A percentile compares a stretch with the other conserved stretches of the same genome.
Evolutionary conservation across 139 green algal species (phyloP).

Genomic region (Coccomyxa sp.): DNA sequence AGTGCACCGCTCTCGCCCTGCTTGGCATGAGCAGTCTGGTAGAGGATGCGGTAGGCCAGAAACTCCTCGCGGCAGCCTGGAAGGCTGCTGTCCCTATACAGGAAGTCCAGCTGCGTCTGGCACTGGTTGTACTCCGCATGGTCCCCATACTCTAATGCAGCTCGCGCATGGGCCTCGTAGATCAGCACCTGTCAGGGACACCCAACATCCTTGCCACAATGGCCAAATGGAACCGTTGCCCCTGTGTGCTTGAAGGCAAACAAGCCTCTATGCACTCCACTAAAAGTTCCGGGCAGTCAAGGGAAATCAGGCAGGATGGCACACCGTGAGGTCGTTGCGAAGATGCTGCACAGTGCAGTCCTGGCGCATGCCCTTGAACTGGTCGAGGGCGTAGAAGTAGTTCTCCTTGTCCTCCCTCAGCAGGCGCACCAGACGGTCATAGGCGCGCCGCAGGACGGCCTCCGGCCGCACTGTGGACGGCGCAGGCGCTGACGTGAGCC

Average conservation of each 20-base stretch:
- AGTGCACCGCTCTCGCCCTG: slow-evolving; percentile 47
- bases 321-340: slow-evolving; percentile 53
- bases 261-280: not conserved
- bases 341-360: slow-evolving; percentile 85
- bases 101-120: slow-evolving; percentile 69
- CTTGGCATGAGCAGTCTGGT: slow-evolving; percentile 56
- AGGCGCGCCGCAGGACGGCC: slow-evolving; percentile 50
- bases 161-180: slow-evolving; percentile 79
- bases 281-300: not conserved
- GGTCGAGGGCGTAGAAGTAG: slow-evolving; percentile 77
- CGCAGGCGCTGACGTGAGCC: slow-evolving; percentile 70
- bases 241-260: not conserved
- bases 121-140: slow-evolving; percentile 88
- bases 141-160: slow-evolving; percentile 83
- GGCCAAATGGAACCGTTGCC: not conserved
- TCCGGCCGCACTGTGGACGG: slow-evolving; percentile 65
- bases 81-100: slow-evolving; percentile 47
- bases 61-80: slow-evolving; percentile 47
- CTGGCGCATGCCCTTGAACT: slow-evolving; percentile 91
- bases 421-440: slow-evolving; percentile 52
- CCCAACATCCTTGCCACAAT: not conserved
- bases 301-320: not conserved
- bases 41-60: slow-evolving; percentile 59
- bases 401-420: slow-evolving; percentile 30
- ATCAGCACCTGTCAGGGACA: slow-evolving; percentile 24